Conservation (phyloP, 495 filamentous ascomycete species). For the Penicillium dipodomyicola region DNA sequence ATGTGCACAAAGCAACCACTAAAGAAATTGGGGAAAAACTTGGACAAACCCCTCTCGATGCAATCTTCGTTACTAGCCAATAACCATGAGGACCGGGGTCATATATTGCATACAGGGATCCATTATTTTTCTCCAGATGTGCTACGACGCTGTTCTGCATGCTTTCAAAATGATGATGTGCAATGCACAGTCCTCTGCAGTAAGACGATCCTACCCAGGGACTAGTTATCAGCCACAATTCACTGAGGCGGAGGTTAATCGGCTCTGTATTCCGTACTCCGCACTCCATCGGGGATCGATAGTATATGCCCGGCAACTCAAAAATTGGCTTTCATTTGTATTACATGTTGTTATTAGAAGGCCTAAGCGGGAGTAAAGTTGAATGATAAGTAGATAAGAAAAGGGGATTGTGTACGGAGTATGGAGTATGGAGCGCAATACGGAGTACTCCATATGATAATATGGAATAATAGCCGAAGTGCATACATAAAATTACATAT, state of each 20-base stretch:
- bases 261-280: conserved; percentile 8
- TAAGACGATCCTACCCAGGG: conserved; percentile 10
- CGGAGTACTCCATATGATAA: not conserved
- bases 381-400: not conserved
- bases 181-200: conserved; percentile 20
- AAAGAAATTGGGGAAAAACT: conserved; percentile 1
- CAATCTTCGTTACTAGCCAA: conserved; percentile 1
- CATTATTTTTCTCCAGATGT: conserved; percentile 4
- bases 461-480: not conserved
- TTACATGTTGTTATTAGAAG: conserved; percentile 5
- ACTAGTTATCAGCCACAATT: conserved; percentile 5
- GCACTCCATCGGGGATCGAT: conserved; percentile 6
- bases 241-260: conserved; percentile 8
- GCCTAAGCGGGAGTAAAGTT: not conserved
- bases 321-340: conserved; percentile 7
- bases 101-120: conserved; percentile 8
- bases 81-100: conserved; percentile 3
- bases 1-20: conserved; percentile 24
- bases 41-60: conserved; percentile 3
- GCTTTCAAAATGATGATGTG: conserved; percentile 22
- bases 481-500: not conserved
- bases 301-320: conserved; percentile 1
- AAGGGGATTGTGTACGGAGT: not conserved
- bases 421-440: not conserved
- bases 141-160: conserved; percentile 10